A percentile compares a stretch with the other conserved stretches of the same genome.
Conservation (phyloP, 352 stramenopile species). For the Hyaloperonospora arabidopsidis region DNA sequence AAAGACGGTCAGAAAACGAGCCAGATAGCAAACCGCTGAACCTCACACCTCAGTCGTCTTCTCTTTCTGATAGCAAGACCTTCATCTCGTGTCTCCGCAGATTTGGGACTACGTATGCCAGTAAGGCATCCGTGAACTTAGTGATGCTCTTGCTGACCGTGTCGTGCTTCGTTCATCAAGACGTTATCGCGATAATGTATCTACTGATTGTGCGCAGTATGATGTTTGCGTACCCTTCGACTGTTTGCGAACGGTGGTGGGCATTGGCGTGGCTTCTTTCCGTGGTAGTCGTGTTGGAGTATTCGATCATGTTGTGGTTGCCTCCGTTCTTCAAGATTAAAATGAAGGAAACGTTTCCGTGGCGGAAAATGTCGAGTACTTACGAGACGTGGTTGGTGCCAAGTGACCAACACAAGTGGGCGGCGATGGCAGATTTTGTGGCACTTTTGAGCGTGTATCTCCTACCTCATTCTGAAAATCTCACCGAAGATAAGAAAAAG, state of each 20-base stretch:
- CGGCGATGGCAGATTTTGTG: slow-evolving; percentile 66
- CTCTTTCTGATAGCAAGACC: slow-evolving; percentile 30
- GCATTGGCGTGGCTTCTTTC: slow-evolving; percentile 49
- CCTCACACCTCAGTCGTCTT: slow-evolving; percentile 7
- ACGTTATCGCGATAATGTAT: slow-evolving; percentile 68
- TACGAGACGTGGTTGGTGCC: slow-evolving; percentile 65
- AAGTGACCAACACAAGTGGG: slow-evolving; percentile 71
- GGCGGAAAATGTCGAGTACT: slow-evolving; percentile 41
- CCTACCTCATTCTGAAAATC: slow-evolving; percentile 48
- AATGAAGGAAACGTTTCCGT: slow-evolving; percentile 52
- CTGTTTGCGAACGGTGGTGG: slow-evolving; percentile 50
- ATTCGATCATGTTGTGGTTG: slow-evolving; percentile 63
- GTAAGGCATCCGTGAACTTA: slow-evolving; percentile 67
- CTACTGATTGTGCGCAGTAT: slow-evolving; percentile 76
- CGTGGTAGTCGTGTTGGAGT: slow-evolving; percentile 61
- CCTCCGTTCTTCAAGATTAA: slow-evolving; percentile 48
- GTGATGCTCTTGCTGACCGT: slow-evolving; percentile 69
- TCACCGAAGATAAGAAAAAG: slow-evolving; percentile 24
- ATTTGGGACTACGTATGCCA: slow-evolving; percentile 67
- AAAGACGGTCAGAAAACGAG: neutral
- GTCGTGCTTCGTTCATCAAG: slow-evolving; percentile 73
- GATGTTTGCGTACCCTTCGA: slow-evolving; percentile 60
- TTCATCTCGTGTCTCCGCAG: slow-evolving; percentile 61
- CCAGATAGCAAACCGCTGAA: slow-evolving; percentile 8
- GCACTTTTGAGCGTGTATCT: slow-evolving; percentile 60